Conservation (phyloP, 2,329 filamentous ascomycete genomes). For the Sarocladium oryzae region DNA sequence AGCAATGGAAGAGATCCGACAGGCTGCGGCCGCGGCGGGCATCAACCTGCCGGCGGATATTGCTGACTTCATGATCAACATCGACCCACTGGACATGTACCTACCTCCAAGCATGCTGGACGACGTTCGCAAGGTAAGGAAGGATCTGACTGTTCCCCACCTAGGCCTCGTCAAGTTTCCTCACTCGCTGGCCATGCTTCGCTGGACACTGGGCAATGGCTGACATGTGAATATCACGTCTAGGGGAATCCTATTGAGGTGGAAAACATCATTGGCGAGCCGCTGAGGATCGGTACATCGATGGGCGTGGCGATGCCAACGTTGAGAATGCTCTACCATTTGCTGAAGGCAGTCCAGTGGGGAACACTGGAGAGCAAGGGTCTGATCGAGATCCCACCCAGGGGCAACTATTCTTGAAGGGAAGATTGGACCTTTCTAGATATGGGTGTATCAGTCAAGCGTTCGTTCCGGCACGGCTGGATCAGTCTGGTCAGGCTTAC, state of each 20-base stretch:
- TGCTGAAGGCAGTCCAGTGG: constrained; percentile 43
- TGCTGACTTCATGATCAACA: constrained; percentile 36
- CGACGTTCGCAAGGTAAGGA: constrained; percentile 28
- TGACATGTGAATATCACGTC: too few relatives aligned
- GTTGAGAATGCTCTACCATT: constrained; percentile 39
- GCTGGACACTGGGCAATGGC: too few relatives aligned
- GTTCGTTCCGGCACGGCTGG: too few relatives aligned
- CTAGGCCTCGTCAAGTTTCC: neutral
- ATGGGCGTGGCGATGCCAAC: constrained; percentile 42
- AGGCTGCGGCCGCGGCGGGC: constrained; percentile 37
- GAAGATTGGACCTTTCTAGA: too few relatives aligned
- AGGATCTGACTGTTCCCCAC: neutral
- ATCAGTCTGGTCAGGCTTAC: too few relatives aligned
- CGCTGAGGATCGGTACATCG: constrained; percentile 37
- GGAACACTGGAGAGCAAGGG: too few relatives aligned
- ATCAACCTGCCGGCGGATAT: constrained; percentile 34
- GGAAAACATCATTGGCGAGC: constrained; percentile 47
- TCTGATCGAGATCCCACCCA: too few relatives aligned
- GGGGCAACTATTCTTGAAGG: too few relatives aligned
- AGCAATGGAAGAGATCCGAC: constrained; percentile 46
- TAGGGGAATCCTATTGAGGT: constrained; percentile 37
- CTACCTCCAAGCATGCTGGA: constrained; percentile 49
- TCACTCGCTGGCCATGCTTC: too few relatives aligned
- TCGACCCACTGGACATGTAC: constrained; percentile 42
- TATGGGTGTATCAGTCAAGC: too few relatives aligned